A percentile compares a stretch with the other conserved stretches of the same genome.
Conservation (phyloP, 257 asterid genomes). For the Petrea volubilis region DNA sequence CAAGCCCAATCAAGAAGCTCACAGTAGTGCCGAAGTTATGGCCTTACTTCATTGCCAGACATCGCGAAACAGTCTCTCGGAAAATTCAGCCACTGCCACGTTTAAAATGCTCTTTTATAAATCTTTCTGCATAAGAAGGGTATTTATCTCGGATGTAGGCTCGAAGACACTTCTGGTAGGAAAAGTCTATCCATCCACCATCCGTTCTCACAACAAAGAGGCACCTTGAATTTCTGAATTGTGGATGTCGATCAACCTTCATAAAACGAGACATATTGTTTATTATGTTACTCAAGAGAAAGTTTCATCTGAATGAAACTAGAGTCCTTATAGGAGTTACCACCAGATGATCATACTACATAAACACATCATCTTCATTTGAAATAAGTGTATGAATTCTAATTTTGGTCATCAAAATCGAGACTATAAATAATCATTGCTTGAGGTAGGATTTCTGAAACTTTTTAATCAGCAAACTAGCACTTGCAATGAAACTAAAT, state of each 20-base stretch:
- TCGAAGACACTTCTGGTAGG: slow-evolving; percentile 90
- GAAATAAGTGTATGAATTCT: not conserved
- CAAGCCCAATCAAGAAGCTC: slow-evolving; percentile 9
- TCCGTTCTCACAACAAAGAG: slow-evolving; percentile 88
- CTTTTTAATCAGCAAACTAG: not conserved
- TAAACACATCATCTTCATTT: not conserved
- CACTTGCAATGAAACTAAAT: not conserved
- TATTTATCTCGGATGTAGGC: slow-evolving; percentile 74
- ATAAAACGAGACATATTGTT: not conserved
- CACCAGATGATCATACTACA: no score
- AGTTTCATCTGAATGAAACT: no score
- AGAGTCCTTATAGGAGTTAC: no score
- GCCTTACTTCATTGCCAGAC: slow-evolving; percentile 17
- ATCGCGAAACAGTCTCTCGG: not conserved
- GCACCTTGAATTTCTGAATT: slow-evolving; percentile 78
- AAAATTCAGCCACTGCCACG: slow-evolving; percentile 56
- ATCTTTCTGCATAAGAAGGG: slow-evolving; percentile 72
- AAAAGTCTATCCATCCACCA: slow-evolving; percentile 98
- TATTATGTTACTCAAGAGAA: not conserved
- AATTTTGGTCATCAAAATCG: not conserved
- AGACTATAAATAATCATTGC: not conserved
- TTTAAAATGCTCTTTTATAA: slow-evolving; percentile 70
- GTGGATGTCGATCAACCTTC: slow-evolving; percentile 96
- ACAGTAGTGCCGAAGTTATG: slow-evolving; percentile 3
- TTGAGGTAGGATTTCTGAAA: not conserved